Evolutionary conservation across 1,284 basidiomycete species (phyloP), one percentile per base, ranked within the genome.

Genomic region (Phylloporus sp.): DNA sequence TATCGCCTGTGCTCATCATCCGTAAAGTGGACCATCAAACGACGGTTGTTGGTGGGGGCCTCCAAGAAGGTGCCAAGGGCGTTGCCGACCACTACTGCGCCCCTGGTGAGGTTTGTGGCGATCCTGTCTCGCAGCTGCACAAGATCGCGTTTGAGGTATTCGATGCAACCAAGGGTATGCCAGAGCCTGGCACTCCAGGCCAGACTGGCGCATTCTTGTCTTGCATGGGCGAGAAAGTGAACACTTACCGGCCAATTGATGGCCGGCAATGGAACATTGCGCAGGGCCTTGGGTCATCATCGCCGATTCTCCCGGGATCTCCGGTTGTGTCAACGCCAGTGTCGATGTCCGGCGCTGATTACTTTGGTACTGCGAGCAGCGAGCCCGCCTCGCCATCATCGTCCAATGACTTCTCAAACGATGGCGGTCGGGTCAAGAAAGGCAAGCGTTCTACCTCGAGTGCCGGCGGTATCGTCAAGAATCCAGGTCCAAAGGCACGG

Each of bases 91-190:
- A 92, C 74, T 94, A 89, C 77, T 94, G 93, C 73, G 82, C 89
- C 2, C 88, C 90, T 10, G 94, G 95, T 39, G 97, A 98, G 80
- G 90, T 94, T 2, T 93, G 94, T 68, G 96, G 96, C 5, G 96
- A 98, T 76, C 93, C 96, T 7, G 95, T 98, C 29, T 96, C 95
- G 25, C 97, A 99, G 77, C 85, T 98, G 64, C 96, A 98, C 84
- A 98, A 96, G 84, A 91, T 97, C 70, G 95, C 94, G 0, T 94
- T 97, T 72, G 95, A 97, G 81, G 90, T 96, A 14, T 96, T 91
- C 76, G 91, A 93, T 74, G 84, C 86, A 27, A 84, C 82, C 73
- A 92, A 91, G 77, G 86, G 84, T 58, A 83, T 88, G 74, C 89
- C 91, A 5, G 91, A 93, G 67, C 87, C 87, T 7, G 91, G 91